phyloP scores from a whole-genome alignment of 768 basidiomycete species.

The Astraeus odoratus region DNA sequence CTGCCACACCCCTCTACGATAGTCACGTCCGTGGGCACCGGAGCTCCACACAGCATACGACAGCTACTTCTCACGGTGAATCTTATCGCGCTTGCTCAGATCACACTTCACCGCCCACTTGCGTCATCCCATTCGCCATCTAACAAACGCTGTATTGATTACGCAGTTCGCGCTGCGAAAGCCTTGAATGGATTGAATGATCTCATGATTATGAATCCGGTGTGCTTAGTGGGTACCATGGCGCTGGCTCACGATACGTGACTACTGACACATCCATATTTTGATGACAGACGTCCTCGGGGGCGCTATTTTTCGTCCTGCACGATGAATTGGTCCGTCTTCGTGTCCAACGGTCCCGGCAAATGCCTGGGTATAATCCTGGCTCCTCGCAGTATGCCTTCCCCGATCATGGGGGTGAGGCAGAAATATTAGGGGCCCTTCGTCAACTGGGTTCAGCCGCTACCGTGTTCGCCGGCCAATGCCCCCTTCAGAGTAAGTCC shows the following conservation, averaged over 20 bases:
- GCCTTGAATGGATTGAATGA: constrained; percentile 11
- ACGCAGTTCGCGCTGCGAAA: constrained; percentile 9
- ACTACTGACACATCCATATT: neutral
- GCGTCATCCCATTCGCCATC: constrained; percentile 9
- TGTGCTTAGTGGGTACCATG: constrained; percentile 12
- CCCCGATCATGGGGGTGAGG: constrained; percentile 3
- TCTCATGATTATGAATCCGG: constrained; percentile 8
- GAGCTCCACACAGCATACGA: neutral
- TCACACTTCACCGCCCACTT: constrained; percentile 19
- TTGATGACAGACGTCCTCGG: constrained; percentile 21
- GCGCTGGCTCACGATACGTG: neutral
- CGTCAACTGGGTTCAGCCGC: constrained; percentile 11
- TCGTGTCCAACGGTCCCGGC: constrained; percentile 4
- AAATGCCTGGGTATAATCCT: neutral
- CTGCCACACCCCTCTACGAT: constrained; percentile 1
- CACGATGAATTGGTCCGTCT: constrained; percentile 17
- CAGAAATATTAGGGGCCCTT: constrained; percentile 11
- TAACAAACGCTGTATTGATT: constrained; percentile 11
- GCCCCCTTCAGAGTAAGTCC: constrained; percentile 16
- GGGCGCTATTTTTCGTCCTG: constrained; percentile 12
- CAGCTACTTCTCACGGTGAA: constrained; percentile 14
- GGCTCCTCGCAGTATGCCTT: neutral
- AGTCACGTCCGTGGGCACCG: neutral
- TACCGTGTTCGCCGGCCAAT: constrained; percentile 13
- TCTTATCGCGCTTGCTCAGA: constrained; percentile 19